Conservation (phyloP, 2,329 filamentous ascomycete species). For the Amphichorda felina region DNA sequence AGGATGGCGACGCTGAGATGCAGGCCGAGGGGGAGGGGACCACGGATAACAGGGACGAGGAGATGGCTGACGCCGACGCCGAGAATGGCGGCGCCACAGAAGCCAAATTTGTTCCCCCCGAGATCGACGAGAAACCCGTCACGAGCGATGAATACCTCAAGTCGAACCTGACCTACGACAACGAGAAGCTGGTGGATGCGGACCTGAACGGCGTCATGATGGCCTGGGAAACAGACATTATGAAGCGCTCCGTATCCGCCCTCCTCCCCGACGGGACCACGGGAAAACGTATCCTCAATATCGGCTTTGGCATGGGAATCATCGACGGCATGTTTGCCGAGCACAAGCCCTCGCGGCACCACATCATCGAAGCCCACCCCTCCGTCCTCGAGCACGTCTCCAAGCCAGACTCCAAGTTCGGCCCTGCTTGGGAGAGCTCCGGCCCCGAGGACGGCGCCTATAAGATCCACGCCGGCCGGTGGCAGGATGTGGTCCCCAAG, state of each 20-base stretch:
- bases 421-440: constrained; percentile 39
- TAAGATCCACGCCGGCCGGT: constrained; percentile 56
- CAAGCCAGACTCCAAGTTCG: constrained; percentile 36
- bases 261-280: constrained; percentile 34
- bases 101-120: constrained; percentile 20
- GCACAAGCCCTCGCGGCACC: constrained; percentile 56
- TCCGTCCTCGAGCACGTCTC: constrained; percentile 57
- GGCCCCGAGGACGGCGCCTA: constrained; percentile 54
- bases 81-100: constrained; percentile 15
- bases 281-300: constrained; percentile 65
- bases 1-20: constrained; percentile 35
- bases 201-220: constrained; percentile 85
- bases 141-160: constrained; percentile 58
- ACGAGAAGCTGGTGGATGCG: constrained; percentile 58
- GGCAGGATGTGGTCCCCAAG: constrained; percentile 68
- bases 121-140: constrained; percentile 31
- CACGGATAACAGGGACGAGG: constrained; percentile 20
- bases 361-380: constrained; percentile 80
- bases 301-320: constrained; percentile 88
- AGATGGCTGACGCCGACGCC: constrained; percentile 13
- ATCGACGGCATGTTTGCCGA: constrained; percentile 66
- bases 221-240: constrained; percentile 82
- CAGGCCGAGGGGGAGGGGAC: constrained; percentile 31
- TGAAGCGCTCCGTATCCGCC: constrained; percentile 62
- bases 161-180: constrained; percentile 51